These are phyloP conservation scores for Ogataea methanolica DNA, from an alignment of 805 yeast species.

Conservation along the genomic window DNA sequence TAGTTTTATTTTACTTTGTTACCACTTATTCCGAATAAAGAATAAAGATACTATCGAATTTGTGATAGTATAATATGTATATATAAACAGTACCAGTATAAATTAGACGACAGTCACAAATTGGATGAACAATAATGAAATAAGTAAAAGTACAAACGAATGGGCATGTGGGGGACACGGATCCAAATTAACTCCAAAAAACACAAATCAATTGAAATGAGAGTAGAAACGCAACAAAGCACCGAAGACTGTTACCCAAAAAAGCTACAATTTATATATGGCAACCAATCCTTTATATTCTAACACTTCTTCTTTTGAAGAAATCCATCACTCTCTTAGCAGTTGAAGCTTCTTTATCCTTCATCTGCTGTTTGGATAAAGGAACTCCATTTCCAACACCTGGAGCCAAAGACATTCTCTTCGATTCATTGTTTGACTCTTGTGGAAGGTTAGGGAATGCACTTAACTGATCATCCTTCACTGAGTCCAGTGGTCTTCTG, in stretches of 20 bases:
- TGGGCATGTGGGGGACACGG: no score
- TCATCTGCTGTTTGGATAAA: conserved; percentile 22
- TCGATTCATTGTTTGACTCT: conserved; percentile 28
- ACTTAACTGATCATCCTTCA: no score
- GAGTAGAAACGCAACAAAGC: background rate
- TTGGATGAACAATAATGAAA: background rate
- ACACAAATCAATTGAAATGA: background rate
- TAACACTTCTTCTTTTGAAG: conserved; percentile 60
- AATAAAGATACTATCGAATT: no score
- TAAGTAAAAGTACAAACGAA: background rate
- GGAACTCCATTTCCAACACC: background rate
- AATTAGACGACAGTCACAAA: no score
- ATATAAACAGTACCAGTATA: no score
- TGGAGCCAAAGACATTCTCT: conserved; percentile 23
- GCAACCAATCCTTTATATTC: conserved; percentile 20
- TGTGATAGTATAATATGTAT: no score
- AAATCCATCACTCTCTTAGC: conserved; percentile 77
- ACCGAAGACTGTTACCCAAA: background rate
- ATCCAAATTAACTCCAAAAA: background rate
- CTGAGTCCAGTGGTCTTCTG: no score
- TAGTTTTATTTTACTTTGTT: no score
- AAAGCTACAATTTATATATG: background rate
- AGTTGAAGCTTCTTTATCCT: conserved; percentile 59
- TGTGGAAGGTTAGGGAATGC: background rate
- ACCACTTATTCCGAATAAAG: no score